phyloP scores from a whole-genome alignment of 148 eudicot genomes.

The Rhododendron mucronatum region DNA sequence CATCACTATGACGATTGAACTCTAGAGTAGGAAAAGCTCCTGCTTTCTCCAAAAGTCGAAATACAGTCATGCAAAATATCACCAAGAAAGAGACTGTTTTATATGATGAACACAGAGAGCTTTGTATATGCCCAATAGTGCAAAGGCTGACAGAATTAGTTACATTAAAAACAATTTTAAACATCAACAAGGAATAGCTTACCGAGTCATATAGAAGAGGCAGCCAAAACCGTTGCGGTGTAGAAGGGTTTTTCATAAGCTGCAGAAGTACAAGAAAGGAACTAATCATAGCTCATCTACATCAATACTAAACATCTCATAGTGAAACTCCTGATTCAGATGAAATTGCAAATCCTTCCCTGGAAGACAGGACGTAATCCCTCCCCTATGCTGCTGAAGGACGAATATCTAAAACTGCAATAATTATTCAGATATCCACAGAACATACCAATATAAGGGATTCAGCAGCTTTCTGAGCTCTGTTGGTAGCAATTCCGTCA shows the following conservation, averaged over 20 bases:
- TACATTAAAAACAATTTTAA: background rate
- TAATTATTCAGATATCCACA: background rate
- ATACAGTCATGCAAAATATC: background rate
- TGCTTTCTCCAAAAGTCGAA: background rate
- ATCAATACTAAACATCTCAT: background rate
- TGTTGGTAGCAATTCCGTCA: conserved; percentile 55
- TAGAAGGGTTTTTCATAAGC: conserved; percentile 94
- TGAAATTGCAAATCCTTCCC: background rate
- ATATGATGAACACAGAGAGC: background rate
- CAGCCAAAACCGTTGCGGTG: conserved; percentile 92
- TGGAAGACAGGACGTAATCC: background rate
- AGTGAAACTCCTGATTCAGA: background rate
- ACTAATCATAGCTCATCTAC: background rate
- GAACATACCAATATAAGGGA: conserved; percentile 64
- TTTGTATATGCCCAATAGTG: background rate
- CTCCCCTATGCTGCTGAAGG: background rate
- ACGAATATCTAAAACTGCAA: background rate
- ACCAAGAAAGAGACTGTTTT: background rate
- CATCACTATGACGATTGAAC: background rate
- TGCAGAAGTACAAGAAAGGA: conserved; percentile 31
- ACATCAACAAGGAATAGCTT: conserved; percentile 17
- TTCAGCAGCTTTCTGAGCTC: conserved; percentile 79
- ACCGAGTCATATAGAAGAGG: conserved; percentile 90
- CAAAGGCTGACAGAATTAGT: background rate
- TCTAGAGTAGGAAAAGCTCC: background rate